Evolutionary conservation across 2,329 filamentous ascomycete genomes (phyloP).

Genomic region (Colletotrichum tabaci): DNA sequence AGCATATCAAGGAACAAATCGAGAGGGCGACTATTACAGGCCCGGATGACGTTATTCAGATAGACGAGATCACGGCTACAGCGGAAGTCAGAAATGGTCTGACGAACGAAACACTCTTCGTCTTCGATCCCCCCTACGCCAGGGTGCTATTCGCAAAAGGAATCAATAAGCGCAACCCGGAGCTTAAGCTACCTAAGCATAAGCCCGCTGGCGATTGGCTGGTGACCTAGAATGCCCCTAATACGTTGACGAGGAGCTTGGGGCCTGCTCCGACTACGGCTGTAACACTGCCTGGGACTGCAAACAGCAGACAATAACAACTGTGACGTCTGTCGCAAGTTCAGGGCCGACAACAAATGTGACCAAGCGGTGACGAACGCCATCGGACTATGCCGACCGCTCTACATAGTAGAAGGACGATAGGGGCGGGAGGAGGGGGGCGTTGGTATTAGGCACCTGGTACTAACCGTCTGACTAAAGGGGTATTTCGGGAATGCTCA

Average conservation of each 20-base stretch:
- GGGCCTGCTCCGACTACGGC: neutral
- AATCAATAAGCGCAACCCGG: constrained; percentile 40
- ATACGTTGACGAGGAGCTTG: neutral
- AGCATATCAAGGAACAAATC: constrained; percentile 40
- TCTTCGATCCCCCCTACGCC: constrained; percentile 38
- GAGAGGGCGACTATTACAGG: constrained; percentile 26
- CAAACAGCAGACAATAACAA: too few relatives aligned
- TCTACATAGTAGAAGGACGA: too few relatives aligned
- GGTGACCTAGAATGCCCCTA: constrained; percentile 22
- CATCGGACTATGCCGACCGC: too few relatives aligned
- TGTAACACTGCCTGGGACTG: neutral
- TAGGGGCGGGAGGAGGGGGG: too few relatives aligned
- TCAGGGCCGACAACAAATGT: too few relatives aligned
- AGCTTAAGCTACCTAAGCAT: constrained; percentile 29
- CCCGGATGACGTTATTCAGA: neutral
- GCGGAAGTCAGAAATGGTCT: constrained; percentile 7
- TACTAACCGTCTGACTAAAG: too few relatives aligned
- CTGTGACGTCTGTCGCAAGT: too few relatives aligned
- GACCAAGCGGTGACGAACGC: too few relatives aligned
- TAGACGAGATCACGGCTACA: constrained; percentile 25
- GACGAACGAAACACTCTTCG: constrained; percentile 36
- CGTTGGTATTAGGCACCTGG: too few relatives aligned
- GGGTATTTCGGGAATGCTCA: too few relatives aligned
- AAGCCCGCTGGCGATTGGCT: constrained; percentile 31
- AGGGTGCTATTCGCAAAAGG: constrained; percentile 40